Evolutionary conservation across 352 stramenopile species (phyloP).

Genomic region (Globisporangium nodosum): DNA sequence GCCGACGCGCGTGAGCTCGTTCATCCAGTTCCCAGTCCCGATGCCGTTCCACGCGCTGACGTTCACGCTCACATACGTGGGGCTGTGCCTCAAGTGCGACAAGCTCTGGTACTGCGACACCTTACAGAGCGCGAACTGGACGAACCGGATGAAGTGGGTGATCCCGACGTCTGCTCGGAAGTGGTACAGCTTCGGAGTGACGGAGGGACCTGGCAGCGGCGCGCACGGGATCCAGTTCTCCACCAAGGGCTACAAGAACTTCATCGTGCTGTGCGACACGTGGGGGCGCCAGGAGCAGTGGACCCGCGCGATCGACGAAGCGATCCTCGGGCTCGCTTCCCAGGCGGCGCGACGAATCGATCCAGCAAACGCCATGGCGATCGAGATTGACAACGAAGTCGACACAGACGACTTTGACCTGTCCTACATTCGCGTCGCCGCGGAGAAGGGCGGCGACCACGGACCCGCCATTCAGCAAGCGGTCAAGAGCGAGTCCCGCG

Average conservation of each 20-base stretch:
- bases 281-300: constrained; percentile 85
- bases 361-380: constrained; percentile 67
- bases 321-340: constrained; percentile 56
- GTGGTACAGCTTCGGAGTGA: constrained; percentile 84
- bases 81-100: constrained; percentile 82
- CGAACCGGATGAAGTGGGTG: constrained; percentile 88
- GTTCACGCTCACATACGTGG: constrained; percentile 83
- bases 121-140: constrained; percentile 76
- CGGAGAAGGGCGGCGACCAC: constrained; percentile 18
- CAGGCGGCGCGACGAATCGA: constrained; percentile 58
- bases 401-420: constrained; percentile 74
- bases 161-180: constrained; percentile 82
- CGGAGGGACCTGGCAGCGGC: constrained; percentile 71
- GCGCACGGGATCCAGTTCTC: constrained; percentile 83
- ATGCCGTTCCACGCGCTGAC: constrained; percentile 87
- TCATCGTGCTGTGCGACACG: constrained; percentile 81
- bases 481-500: constrained; percentile 5
- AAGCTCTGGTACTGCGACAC: constrained; percentile 88
- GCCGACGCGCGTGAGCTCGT: constrained; percentile 79
- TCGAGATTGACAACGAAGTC: constrained; percentile 88
- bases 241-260: constrained; percentile 87
- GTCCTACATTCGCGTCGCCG: constrained; percentile 24
- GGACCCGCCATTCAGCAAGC: constrained; percentile 1
- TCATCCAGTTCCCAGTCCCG: constrained; percentile 84
- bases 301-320: constrained; percentile 80